phyloP scores from a whole-genome alignment of 208 protist species.

The Crithidia mellificae region DNA sequence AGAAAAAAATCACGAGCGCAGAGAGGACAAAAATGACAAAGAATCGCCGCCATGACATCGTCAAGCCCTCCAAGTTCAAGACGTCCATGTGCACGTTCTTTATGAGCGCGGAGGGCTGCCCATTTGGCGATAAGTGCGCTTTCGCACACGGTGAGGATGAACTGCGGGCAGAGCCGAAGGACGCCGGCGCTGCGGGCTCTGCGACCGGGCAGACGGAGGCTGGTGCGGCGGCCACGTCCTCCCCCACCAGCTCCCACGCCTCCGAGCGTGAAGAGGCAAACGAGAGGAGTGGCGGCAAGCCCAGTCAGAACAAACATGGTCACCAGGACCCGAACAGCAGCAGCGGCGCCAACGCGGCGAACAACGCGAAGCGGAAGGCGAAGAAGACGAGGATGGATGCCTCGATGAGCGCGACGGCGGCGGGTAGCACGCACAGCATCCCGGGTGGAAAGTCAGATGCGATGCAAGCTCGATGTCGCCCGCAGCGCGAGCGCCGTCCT shows the following conservation, averaged over 20 bases:
- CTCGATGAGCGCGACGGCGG: neutral
- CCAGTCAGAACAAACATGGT: too few species aligned
- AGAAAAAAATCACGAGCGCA: constrained; percentile 9
- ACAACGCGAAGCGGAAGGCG: constrained; percentile 10
- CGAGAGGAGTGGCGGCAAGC: neutral
- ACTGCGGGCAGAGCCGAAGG: constrained; percentile 60
- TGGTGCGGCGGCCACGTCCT: neutral
- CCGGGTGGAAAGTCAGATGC: constrained; percentile 7
- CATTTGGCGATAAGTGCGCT: constrained; percentile 68
- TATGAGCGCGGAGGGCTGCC: constrained; percentile 56
- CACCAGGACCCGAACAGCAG: constrained; percentile 3
- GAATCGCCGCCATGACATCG: constrained; percentile 54
- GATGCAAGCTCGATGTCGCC: constrained; percentile 6
- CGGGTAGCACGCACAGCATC: constrained; percentile 3
- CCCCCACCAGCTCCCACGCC: constrained; percentile 5
- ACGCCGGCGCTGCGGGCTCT: neutral
- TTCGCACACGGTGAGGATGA: constrained; percentile 86
- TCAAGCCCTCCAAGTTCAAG: constrained; percentile 90
- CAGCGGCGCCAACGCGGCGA: constrained; percentile 1
- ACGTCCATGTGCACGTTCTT: constrained; percentile 80
- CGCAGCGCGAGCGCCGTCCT: constrained; percentile 13
- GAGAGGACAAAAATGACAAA: constrained; percentile 40
- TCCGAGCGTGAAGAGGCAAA: constrained; percentile 5
- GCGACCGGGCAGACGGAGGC: neutral
- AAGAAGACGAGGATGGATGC: constrained; percentile 11